Percentiles rank a stretch among this genome's conserved stretches.
These are phyloP conservation scores for Lophium mytilinum DNA, from an alignment of 495 filamentous ascomycete genomes.

Conservation along the genomic window DNA sequence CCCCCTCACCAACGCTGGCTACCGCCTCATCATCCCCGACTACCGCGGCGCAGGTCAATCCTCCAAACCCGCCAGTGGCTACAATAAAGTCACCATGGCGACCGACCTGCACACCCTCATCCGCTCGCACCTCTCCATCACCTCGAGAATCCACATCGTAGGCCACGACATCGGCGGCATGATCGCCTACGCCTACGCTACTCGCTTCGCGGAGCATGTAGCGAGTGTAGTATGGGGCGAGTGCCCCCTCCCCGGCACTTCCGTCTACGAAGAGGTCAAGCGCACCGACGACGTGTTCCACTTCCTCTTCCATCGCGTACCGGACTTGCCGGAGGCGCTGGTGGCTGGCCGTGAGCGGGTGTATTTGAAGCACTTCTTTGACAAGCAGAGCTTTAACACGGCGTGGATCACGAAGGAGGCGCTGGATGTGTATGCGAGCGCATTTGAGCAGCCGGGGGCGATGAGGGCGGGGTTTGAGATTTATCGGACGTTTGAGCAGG, in stretches of 20 bases:
- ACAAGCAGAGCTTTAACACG: constrained; percentile 33
- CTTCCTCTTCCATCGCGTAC: constrained; percentile 40
- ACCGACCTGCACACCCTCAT: constrained; percentile 30
- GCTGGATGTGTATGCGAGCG: constrained; percentile 35
- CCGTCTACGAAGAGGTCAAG: constrained; percentile 24
- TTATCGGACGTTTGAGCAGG: constrained; percentile 40
- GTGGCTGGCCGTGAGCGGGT: constrained; percentile 37
- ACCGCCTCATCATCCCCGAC: constrained; percentile 38
- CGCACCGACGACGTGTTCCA: constrained; percentile 29
- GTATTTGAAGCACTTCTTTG: constrained; percentile 42
- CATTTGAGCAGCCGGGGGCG: constrained; percentile 36
- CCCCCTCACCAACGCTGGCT: constrained; percentile 36
- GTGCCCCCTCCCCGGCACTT: constrained; percentile 39
- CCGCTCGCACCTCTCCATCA: constrained; percentile 26
- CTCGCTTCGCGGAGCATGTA: constrained; percentile 26
- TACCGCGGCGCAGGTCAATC: constrained; percentile 41
- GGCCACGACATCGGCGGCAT: constrained; percentile 44
- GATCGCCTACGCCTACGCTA: constrained; percentile 37
- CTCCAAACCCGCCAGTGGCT: constrained; percentile 34
- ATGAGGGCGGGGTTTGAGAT: constrained; percentile 34
- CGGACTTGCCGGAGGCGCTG: constrained; percentile 37
- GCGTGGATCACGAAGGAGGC: constrained; percentile 32
- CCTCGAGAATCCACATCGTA: constrained; percentile 36
- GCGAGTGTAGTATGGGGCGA: constrained; percentile 40
- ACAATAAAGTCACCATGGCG: constrained; percentile 35